phyloP scores from a whole-genome alignment of 2,329 filamentous ascomycete genomes.

The Sporothrix protearum region DNA sequence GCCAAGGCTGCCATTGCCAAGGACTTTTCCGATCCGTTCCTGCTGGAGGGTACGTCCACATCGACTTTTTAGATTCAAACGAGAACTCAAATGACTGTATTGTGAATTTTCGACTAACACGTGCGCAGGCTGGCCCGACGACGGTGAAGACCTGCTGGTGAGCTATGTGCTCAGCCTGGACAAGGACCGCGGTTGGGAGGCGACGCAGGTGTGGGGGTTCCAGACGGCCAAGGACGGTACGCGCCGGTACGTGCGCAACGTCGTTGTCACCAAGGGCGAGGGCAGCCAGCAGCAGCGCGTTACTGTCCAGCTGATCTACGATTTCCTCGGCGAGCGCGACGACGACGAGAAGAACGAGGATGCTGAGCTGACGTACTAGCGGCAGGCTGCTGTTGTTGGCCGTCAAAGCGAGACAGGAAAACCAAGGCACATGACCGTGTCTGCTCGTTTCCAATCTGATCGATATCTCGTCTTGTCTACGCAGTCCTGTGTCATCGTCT shows the following conservation, averaged over 20 bases:
- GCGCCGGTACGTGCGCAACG: conserved; percentile 52
- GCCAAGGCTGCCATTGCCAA: conserved; percentile 49
- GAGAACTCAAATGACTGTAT: no score
- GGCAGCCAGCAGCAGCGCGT: conserved; percentile 39
- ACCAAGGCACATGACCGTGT: background rate
- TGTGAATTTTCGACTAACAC: background rate
- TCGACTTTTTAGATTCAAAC: no score
- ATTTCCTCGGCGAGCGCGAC: conserved; percentile 40
- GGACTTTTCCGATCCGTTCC: conserved; percentile 46
- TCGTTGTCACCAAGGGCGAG: conserved; percentile 50
- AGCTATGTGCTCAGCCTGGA: conserved; percentile 56
- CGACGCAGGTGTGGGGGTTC: conserved; percentile 60
- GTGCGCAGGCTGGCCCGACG: conserved; percentile 45
- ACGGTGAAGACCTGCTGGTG: conserved; percentile 61
- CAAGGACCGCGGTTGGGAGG: conserved; percentile 52
- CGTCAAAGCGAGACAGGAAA: background rate
- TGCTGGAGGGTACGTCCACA: conserved; percentile 42
- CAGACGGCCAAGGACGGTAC: conserved; percentile 48
- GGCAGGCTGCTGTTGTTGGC: conserved; percentile 16
- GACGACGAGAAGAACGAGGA: conserved; percentile 19
- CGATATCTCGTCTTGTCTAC: background rate
- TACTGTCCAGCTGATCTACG: conserved; percentile 55
- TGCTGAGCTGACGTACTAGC: conserved; percentile 23
- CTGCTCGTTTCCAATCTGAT: background rate
- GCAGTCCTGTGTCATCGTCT: background rate